A percentile compares a stretch with the other conserved stretches of the same genome.
These are phyloP conservation scores for Scleroderma citrinum DNA, from an alignment of 768 basidiomycete species.

Conservation along the genomic window DNA sequence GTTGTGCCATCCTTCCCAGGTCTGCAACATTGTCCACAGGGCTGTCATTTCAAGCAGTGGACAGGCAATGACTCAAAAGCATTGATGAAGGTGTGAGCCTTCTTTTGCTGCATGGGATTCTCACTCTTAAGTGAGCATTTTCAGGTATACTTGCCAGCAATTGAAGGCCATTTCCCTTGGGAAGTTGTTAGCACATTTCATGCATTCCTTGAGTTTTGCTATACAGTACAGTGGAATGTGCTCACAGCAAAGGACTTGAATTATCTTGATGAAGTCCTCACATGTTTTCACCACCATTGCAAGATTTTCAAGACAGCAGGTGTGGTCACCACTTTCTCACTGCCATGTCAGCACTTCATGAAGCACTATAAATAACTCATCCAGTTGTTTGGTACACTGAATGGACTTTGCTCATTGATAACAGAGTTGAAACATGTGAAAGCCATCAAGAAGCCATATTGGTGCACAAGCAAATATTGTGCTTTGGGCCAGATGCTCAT, in stretches of 20 bases:
- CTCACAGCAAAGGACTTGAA: slow-evolving; percentile 7
- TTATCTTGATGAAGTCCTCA: slow-evolving; percentile 3
- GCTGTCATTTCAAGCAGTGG: slow-evolving; percentile 29
- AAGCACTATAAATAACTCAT: slow-evolving; percentile 12
- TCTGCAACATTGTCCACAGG: slow-evolving; percentile 19
- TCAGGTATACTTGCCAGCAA: too few relatives aligned
- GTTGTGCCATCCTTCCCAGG: slow-evolving; percentile 11
- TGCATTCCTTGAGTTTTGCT: slow-evolving; percentile 24
- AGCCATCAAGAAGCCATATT: slow-evolving; percentile 30
- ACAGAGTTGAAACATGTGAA: slow-evolving; percentile 33
- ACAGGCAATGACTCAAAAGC: slow-evolving; percentile 34
- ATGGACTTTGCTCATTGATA: slow-evolving; percentile 26
- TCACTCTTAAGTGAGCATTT: too few relatives aligned
- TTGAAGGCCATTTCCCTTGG: slow-evolving; percentile 13
- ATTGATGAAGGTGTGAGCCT: slow-evolving; percentile 29
- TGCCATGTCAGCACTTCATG: slow-evolving; percentile 16
- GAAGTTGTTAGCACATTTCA: slow-evolving; percentile 13
- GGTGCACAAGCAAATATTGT: slow-evolving; percentile 14
- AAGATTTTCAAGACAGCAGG: slow-evolving; percentile 8
- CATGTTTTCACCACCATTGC: slow-evolving; percentile 7
- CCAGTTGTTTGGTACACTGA: slow-evolving; percentile 12
- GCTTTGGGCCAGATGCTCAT: slow-evolving; percentile 12
- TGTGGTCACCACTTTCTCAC: slow-evolving; percentile 5
- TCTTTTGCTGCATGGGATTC: neutral
- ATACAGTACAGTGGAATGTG: slow-evolving; percentile 11